phyloP scores from a whole-genome alignment of 2,329 filamentous ascomycete species.

The Rhinocladiella similis region DNA sequence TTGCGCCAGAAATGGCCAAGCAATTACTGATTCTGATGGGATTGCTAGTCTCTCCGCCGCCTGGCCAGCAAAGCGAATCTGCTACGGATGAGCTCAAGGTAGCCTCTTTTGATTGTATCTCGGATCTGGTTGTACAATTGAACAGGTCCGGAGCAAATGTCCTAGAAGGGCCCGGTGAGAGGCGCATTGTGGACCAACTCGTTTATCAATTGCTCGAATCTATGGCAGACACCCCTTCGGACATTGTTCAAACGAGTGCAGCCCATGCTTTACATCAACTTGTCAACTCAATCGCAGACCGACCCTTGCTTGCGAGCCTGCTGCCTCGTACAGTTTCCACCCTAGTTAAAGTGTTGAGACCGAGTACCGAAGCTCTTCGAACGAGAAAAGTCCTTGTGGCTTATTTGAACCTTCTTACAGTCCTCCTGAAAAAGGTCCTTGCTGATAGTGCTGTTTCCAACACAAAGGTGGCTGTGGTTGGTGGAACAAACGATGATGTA shows the following conservation, averaged over 20 bases:
- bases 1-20: constrained; percentile 72
- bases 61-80: constrained; percentile 49
- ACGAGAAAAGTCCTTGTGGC: constrained; percentile 64
- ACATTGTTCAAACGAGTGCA: constrained; percentile 70
- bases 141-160: constrained; percentile 48
- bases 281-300: constrained; percentile 65
- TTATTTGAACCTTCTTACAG: constrained; percentile 59
- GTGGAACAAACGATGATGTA: constrained; percentile 31
- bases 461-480: not conserved
- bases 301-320: constrained; percentile 77
- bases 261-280: constrained; percentile 64
- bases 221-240: constrained; percentile 63
- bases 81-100: constrained; percentile 71
- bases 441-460: constrained; percentile 43
- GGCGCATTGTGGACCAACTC: constrained; percentile 79
- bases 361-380: constrained; percentile 62
- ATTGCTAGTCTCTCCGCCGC: constrained; percentile 73
- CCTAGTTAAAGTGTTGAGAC: constrained; percentile 72
- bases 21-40: constrained; percentile 84
- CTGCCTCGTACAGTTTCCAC: constrained; percentile 84
- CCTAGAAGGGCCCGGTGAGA: constrained; percentile 57
- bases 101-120: constrained; percentile 69
- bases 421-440: constrained; percentile 46
- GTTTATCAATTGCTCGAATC: constrained; percentile 78
- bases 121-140: constrained; percentile 56